Percentiles rank a stretch among this genome's conserved stretches.
These are phyloP conservation scores for Kalanchoe fedtschenkoi DNA, from an alignment of 164 flowering plant genomes.

Conservation along the genomic window DNA sequence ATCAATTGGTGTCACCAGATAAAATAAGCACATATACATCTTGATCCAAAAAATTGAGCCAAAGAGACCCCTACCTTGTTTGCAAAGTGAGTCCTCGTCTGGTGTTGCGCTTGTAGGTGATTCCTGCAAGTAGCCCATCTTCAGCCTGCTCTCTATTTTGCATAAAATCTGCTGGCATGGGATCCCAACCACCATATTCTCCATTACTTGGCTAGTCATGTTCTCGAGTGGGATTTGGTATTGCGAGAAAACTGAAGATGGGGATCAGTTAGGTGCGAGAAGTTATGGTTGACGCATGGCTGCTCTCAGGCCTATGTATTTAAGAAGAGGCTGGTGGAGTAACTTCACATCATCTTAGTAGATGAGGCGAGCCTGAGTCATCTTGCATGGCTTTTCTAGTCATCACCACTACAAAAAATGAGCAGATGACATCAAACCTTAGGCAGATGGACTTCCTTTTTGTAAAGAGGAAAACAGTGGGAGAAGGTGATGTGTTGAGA, in stretches of 20 bases:
- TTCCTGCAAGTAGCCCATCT: neutral
- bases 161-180: constrained; percentile 2
- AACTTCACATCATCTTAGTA: neutral
- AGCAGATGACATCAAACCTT: constrained; percentile 2
- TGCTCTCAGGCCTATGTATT: neutral
- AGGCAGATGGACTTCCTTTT: neutral
- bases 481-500: neutral
- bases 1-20: neutral
- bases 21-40: too few species aligned
- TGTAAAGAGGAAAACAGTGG: neutral
- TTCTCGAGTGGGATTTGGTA: too few species aligned
- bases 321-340: neutral
- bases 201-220: neutral
- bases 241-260: neutral
- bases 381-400: neutral
- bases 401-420: neutral
- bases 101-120: neutral
- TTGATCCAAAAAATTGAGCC: neutral
- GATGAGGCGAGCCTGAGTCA: neutral
- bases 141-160: neutral
- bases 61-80: neutral
- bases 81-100: neutral
- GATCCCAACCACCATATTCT: neutral
- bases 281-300: neutral
- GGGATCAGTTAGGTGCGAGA: neutral